A percentile compares a stretch with the other conserved stretches of the same genome.
These are phyloP conservation scores for Asterochloris erici DNA, from an alignment of 139 green algal species.

Conservation along the genomic window DNA sequence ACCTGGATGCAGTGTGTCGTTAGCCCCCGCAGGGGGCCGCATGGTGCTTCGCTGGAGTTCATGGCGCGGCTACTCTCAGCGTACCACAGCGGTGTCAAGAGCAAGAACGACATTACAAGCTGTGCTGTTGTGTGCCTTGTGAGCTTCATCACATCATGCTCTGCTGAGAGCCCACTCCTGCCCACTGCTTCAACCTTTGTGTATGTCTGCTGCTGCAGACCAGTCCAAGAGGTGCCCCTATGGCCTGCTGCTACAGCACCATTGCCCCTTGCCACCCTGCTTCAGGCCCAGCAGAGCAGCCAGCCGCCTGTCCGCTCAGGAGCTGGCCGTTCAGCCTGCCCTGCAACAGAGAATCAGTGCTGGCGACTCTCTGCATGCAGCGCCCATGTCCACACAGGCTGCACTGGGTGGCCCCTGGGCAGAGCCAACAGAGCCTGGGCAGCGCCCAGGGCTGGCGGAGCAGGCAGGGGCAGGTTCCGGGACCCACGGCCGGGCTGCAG, in stretches of 20 bases:
- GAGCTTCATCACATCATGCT: neutral
- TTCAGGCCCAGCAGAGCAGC: neutral
- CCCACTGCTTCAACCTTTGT: neutral
- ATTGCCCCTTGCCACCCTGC: constrained; percentile 68
- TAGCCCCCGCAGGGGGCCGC: neutral
- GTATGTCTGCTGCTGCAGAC: constrained; percentile 22
- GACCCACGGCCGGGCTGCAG: no score
- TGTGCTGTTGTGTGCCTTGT: neutral
- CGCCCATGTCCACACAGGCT: neutral
- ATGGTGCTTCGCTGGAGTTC: neutral
- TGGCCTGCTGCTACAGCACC: constrained; percentile 51
- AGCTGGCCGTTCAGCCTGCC: neutral
- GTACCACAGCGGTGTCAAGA: neutral
- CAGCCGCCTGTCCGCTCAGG: neutral
- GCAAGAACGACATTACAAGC: neutral
- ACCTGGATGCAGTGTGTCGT: neutral
- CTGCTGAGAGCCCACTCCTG: neutral
- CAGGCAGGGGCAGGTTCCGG: no score
- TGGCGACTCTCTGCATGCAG: no score
- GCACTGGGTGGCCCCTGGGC: no score
- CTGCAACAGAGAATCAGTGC: neutral
- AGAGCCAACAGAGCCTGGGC: no score
- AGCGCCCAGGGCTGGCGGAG: no score
- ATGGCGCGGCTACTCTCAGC: neutral
- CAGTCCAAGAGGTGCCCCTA: constrained; percentile 50